These are phyloP conservation scores for Diplogelasinospora grovesii DNA, from an alignment of 495 filamentous ascomycete species.

Conservation along the genomic window DNA sequence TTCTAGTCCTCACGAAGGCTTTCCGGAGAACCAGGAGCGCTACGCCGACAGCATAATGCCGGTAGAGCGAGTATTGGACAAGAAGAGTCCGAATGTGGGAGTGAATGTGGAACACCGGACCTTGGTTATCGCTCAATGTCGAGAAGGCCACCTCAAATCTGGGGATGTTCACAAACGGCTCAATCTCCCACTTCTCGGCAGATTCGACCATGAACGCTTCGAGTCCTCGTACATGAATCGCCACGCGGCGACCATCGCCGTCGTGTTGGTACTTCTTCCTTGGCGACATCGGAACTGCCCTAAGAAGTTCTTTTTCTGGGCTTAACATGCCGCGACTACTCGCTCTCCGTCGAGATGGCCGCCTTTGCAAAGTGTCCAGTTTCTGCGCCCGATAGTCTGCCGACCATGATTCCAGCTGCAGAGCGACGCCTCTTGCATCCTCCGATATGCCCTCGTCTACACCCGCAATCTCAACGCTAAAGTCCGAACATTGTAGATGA, in stretches of 20 bases:
- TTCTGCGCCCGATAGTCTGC: constrained; percentile 85
- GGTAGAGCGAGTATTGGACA: constrained; percentile 86
- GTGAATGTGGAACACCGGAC: constrained; percentile 80
- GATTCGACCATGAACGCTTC: constrained; percentile 88
- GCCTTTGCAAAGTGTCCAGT: constrained; percentile 45
- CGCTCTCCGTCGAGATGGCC: constrained; percentile 51
- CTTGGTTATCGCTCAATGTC: constrained; percentile 77
- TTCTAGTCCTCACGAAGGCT: constrained; percentile 55
- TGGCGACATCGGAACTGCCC: constrained; percentile 54
- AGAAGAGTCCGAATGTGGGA: constrained; percentile 71
- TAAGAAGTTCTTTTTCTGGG: constrained; percentile 52
- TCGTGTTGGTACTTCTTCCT: constrained; percentile 48
- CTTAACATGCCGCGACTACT: constrained; percentile 49
- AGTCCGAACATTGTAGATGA: constrained; percentile 77
- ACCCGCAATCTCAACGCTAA: constrained; percentile 85
- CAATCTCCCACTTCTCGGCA: constrained; percentile 72
- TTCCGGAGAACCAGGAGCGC: constrained; percentile 68
- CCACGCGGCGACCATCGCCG: constrained; percentile 78
- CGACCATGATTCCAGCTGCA: constrained; percentile 86
- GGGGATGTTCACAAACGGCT: constrained; percentile 81
- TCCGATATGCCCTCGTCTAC: constrained; percentile 74
- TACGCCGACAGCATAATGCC: constrained; percentile 84
- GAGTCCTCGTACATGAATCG: constrained; percentile 71
- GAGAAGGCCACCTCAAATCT: constrained; percentile 79
- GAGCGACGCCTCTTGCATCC: constrained; percentile 67